Conservation (phyloP, 177 flowering plant species). For the Vitis hybrid region DNA sequence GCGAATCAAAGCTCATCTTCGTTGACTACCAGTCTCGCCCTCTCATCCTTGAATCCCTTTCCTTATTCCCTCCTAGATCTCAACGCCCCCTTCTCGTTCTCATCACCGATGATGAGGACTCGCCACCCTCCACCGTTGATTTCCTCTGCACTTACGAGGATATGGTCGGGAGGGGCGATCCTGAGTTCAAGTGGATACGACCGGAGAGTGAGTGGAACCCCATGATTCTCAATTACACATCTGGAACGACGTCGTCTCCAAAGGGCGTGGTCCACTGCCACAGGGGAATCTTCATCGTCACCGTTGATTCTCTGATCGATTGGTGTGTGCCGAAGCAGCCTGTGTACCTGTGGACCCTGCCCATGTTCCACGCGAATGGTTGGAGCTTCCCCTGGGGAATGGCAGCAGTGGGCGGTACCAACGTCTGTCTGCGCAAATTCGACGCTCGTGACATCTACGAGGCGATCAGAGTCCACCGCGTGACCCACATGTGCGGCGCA, state of each 20-base stretch:
- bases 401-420: conserved; percentile 9
- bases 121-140: background rate
- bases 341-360: conserved; percentile 9
- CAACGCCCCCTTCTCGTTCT: conserved; percentile 18
- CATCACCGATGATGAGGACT: conserved; percentile 11
- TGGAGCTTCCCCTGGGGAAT: conserved; percentile 12
- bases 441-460: conserved; percentile 14
- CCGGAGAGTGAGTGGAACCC: conserved; percentile 13
- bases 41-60: conserved; percentile 19
- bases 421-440: conserved; percentile 25
- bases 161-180: conserved; percentile 19
- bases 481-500: conserved; percentile 35
- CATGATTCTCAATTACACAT: conserved; percentile 8
- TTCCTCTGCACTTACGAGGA: conserved; percentile 7
- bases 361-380: conserved; percentile 13
- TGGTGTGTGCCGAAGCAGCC: conserved; percentile 12
- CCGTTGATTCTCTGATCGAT: conserved; percentile 4
- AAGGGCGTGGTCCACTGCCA: conserved; percentile 4
- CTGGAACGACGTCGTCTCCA: conserved; percentile 4
- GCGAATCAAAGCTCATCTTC: conserved; percentile 26
- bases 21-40: conserved; percentile 18
- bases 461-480: conserved; percentile 17
- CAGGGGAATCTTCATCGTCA: background rate
- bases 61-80: conserved; percentile 10
- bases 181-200: conserved; percentile 18